A percentile compares a stretch with the other conserved stretches of the same genome.
Evolutionary conservation across 805 yeast species (phyloP).

Genomic region (Cyberlindnera japonica): DNA sequence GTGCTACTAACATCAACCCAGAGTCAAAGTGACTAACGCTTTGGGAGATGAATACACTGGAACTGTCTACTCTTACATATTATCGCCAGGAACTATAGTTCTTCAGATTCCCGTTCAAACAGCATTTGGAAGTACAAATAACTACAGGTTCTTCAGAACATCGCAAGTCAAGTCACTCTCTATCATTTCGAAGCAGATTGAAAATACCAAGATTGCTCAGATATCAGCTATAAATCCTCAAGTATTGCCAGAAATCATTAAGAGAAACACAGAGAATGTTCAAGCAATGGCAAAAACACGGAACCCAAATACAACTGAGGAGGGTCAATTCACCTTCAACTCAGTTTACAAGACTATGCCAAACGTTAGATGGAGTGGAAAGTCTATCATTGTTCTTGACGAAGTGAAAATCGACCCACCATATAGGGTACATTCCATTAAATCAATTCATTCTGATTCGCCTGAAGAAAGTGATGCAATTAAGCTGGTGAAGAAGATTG

Average conservation of each 20-base stretch:
- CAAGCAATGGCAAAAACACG: constrained; percentile 24
- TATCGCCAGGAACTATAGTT: constrained; percentile 36
- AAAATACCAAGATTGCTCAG: constrained; percentile 17
- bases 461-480: constrained; percentile 30
- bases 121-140: constrained; percentile 15
- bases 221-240: constrained; percentile 16
- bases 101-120: constrained; percentile 20
- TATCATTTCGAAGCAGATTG: constrained; percentile 39
- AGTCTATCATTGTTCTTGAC: constrained; percentile 42
- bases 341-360: constrained; percentile 41
- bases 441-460: constrained; percentile 5
- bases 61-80: constrained; percentile 56
- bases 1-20: constrained; percentile 15
- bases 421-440: constrained; percentile 31
- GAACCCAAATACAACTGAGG: constrained; percentile 36
- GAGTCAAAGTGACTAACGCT: constrained; percentile 58
- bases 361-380: constrained; percentile 42
- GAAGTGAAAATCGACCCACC: constrained; percentile 45
- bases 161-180: constrained; percentile 53
- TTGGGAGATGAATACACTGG: constrained; percentile 60
- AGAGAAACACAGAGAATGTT: constrained; percentile 23
- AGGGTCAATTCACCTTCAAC: constrained; percentile 44
- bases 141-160: constrained; percentile 52
- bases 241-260: constrained; percentile 15
- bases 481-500: constrained; percentile 43